Conservation (phyloP, 345 rosid genomes). For the Salix caprea region DNA sequence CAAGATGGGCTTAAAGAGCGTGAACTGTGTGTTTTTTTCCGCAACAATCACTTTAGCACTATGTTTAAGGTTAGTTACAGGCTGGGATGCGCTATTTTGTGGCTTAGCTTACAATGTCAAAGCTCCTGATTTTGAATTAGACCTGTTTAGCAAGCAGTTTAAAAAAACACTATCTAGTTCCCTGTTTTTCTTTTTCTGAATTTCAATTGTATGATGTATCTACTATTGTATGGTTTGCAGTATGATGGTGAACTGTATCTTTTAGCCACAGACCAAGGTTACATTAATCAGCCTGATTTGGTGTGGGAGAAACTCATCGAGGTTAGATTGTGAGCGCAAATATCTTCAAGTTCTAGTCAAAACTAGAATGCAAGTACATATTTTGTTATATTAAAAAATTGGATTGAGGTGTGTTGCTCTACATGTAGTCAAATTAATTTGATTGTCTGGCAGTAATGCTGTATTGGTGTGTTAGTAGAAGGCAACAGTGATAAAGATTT, state of each 20-base stretch:
- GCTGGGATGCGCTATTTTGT: slow-evolving; percentile 4
- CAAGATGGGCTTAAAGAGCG: slow-evolving; percentile 93
- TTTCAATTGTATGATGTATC: not conserved
- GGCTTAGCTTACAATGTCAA: not conserved
- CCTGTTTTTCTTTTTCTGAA: not conserved
- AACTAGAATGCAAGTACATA: not conserved
- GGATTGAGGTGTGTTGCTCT: not conserved
- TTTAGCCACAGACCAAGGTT: slow-evolving; percentile 97
- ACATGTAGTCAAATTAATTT: not conserved
- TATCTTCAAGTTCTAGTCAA: not conserved
- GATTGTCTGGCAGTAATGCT: not conserved
- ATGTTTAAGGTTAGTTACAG: slow-evolving; percentile 84
- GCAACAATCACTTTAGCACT: slow-evolving; percentile 97
- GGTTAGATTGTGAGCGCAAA: slow-evolving; percentile 41
- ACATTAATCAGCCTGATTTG: slow-evolving; percentile 82
- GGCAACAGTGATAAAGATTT: not conserved
- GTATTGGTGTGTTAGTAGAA: not conserved
- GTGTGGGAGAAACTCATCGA: slow-evolving; percentile 98
- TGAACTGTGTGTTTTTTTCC: slow-evolving; percentile 92
- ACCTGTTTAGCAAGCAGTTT: not conserved
- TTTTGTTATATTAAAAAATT: not conserved
- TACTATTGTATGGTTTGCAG: slow-evolving; percentile 42
- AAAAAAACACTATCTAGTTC: slow-evolving; percentile 2
- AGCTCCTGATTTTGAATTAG: not conserved
- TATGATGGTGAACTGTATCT: slow-evolving; percentile 92